A percentile compares a stretch with the other conserved stretches of the same genome.
Evolutionary conservation across 179 eudicot species (phyloP).

Genomic region (Patellifolia procumbens): DNA sequence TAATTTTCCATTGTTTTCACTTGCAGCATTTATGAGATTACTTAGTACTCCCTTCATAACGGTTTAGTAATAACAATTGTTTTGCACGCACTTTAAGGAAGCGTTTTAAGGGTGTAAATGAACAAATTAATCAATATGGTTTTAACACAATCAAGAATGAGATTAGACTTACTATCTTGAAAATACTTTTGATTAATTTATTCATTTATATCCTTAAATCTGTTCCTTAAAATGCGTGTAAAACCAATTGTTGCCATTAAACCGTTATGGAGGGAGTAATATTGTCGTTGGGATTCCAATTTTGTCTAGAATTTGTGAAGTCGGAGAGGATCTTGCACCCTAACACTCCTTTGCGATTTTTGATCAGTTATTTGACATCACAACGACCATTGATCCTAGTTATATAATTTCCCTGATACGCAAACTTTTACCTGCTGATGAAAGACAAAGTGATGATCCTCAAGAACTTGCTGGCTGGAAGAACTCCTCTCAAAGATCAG

Average conservation of each 20-base stretch:
- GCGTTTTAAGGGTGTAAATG: too few species aligned
- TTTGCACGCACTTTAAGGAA: too few species aligned
- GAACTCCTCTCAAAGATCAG: conserved; percentile 29
- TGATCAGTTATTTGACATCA: conserved; percentile 74
- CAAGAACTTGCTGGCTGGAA: conserved; percentile 29
- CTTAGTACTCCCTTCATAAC: too few species aligned
- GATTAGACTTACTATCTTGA: too few species aligned
- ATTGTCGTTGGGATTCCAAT: not conserved
- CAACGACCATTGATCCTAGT: conserved; percentile 93
- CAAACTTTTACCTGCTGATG: conserved; percentile 65
- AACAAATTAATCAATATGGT: too few species aligned
- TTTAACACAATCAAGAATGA: too few species aligned
- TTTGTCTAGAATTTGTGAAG: conserved; percentile 9
- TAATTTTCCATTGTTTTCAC: not conserved
- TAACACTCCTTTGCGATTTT: conserved; percentile 10
- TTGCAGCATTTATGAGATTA: not conserved
- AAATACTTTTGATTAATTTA: too few species aligned
- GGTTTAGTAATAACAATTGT: too few species aligned
- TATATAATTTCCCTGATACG: conserved; percentile 90
- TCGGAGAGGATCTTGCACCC: conserved; percentile 8
- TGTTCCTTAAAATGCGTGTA: too few species aligned
- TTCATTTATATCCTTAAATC: too few species aligned
- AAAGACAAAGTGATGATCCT: conserved; percentile 27
- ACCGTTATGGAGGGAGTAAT: too few species aligned
- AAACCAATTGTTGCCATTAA: too few species aligned